Percentiles rank a stretch among this genome's conserved stretches.
Conservation (phyloP, 2,329 filamentous ascomycete species). For the Monilinia aucupariae region DNA sequence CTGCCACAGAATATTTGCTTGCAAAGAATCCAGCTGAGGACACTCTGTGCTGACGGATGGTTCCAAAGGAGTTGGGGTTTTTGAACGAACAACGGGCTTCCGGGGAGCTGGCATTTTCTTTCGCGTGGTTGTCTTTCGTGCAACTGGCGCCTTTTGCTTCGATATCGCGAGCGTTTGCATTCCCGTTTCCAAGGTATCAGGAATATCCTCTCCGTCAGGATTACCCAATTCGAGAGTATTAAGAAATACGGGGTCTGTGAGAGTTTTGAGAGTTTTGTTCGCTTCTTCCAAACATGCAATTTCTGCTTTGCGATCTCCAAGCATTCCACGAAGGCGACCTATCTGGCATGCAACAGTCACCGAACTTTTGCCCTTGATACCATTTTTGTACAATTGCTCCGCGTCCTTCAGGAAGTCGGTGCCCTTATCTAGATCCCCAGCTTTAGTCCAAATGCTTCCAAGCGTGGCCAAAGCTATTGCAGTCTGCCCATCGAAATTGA, state of each 20-base stretch:
- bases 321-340: constrained; percentile 47
- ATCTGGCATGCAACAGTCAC: constrained; percentile 50
- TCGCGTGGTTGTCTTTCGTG: constrained; percentile 23
- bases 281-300: constrained; percentile 45
- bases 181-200: constrained; percentile 23
- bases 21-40: constrained; percentile 39
- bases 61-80: constrained; percentile 23
- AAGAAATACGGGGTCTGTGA: constrained; percentile 39
- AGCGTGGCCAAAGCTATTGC: constrained; percentile 51
- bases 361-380: constrained; percentile 42
- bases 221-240: constrained; percentile 18
- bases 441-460: constrained; percentile 50
- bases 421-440: constrained; percentile 55
- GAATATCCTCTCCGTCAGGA: constrained; percentile 22
- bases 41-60: constrained; percentile 33
- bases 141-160: constrained; percentile 31
- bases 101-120: constrained; percentile 31
- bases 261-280: constrained; percentile 40
- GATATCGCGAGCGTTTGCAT: constrained; percentile 32
- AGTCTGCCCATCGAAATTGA: constrained; percentile 38
- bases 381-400: constrained; percentile 46
- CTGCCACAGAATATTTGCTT: constrained; percentile 45
- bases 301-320: constrained; percentile 44
- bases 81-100: constrained; percentile 31
- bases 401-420: constrained; percentile 50